Base-by-base conservation (phyloP, 208 protist genomes). In the Leishmania arabica region DNA sequence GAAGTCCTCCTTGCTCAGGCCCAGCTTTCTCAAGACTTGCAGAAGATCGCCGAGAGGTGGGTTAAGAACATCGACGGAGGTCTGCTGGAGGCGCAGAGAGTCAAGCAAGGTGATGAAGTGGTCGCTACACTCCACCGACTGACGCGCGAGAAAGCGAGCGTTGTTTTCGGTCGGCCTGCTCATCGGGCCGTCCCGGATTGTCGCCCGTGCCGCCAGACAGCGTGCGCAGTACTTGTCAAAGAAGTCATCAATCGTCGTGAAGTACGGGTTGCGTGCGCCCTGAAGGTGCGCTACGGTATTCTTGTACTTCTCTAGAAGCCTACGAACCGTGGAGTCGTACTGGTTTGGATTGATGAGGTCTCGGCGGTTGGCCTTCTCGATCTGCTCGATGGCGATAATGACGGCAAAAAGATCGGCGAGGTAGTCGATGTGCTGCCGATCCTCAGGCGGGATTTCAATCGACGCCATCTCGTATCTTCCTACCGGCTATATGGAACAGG, bases 251-350 rank as follows among this genome's bases (percentile, higher is more conserved):
- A 99, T 87, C 47, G 90, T 93, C 31, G 91, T 93, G 80, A 95
- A 93, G 84, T 95, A 93, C 31, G 92, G 91, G 51, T 97, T 93
- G 68, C 75, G 81, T 27, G 87, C 86, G 42, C 87, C 88, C 58
- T 92, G 87, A 37, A 98, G 58, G 85, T 89, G 81, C 37, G 83
- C 90, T 53, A 98, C 90, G 19, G 97, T 95, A 3, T 91, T 95
- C 83, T 98, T 98, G 88, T 97, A 99, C 89, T 99, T 99, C n/a
- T 97, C 92, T 34, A 99, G 93, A 19, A 99, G 85, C 37, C 97
- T 97, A 9, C 90, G 88, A 80, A 98, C 93, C 31, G 89, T 90
- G 11, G 86, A 65, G 45, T 75, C 83, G 87, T 98, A 99, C 88
- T 99, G 92, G 62, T 97, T 91, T 24, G 91, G 87, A 4, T 90